Evolutionary conservation across 768 basidiomycete species (phyloP), one percentile per base, ranked within the genome.

Genomic region (Lentinus tigrinus): DNA sequence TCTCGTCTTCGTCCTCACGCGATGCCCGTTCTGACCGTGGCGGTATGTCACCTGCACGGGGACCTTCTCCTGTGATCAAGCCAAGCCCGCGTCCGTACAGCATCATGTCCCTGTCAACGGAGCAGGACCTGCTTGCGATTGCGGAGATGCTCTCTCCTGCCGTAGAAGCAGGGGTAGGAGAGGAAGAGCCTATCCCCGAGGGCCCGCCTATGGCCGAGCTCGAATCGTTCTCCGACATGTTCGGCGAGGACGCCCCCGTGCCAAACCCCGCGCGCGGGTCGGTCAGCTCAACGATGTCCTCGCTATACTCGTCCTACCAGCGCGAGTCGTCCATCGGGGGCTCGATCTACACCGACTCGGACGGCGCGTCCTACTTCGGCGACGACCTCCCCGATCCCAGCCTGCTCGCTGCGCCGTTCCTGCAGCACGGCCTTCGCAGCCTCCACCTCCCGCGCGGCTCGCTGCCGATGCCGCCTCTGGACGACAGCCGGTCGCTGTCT

Each of bases 41-140:
- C n/a, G 53, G 42, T 10, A 51, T 54, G 49, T 51, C 53, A 13
- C 54, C 59, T 1, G 23, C 37, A 13, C 38, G 47, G 5, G 38
- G 31, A 16, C 28, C 48, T 8, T 26, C 74, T 66, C 1, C 60
- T 60, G 16, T 31, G 27, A 59, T 54, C 40, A 50, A 54, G 44
- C 43, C 46, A 31, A 64, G 61, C 50, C 62, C 67, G 56, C 76
- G 79, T 55, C 60, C 73, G 27, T 66, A 66, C 48, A 84, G 81
- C 60, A 63, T 73, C 21, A 74, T 82, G 31, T 83, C 82, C 3
- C 67, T 76, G 7, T 70, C 73, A 13, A 81, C 81, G 10, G 83
- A 84, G 48, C 64, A 70, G 28, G 83, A 84, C 57, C 73, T 84
- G 14, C 67, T 74, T n/a, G 79, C 77, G n/a, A 69, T 84, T 47